Evolutionary conservation across 345 rosid genomes (phyloP).

Genomic region (Microcos paniculata): DNA sequence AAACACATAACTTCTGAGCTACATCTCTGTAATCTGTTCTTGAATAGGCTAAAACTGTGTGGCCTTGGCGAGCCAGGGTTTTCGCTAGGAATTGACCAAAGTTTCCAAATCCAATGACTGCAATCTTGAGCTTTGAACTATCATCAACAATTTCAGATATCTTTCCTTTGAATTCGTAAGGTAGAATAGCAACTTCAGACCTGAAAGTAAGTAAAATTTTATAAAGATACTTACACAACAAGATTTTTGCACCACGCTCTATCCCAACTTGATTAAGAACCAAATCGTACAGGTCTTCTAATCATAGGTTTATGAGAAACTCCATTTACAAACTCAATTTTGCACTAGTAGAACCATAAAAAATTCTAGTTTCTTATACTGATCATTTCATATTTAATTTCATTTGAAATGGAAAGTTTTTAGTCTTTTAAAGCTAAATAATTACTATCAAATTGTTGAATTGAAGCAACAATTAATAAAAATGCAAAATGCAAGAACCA

Average conservation of each 20-base stretch:
- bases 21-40: conserved; percentile 59
- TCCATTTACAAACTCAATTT: neutral
- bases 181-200: conserved; percentile 29
- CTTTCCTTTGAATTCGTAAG: conserved; percentile 27
- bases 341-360: neutral
- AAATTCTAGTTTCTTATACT: neutral
- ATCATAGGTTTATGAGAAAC: conserved; percentile 2
- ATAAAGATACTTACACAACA: neutral
- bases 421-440: neutral
- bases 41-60: conserved; percentile 66
- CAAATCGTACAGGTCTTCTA: neutral
- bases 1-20: conserved; percentile 54
- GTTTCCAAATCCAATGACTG: conserved; percentile 75
- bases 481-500: neutral
- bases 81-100: conserved; percentile 78
- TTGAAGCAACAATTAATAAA: neutral
- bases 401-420: neutral
- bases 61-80: conserved; percentile 62
- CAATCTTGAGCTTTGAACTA: conserved; percentile 63
- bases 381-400: neutral
- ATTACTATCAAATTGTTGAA: neutral
- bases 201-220: conserved; percentile 23
- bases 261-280: neutral
- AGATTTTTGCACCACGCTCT: neutral
- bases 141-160: conserved; percentile 29